A percentile compares a stretch with the other conserved stretches of the same genome.
Conservation (phyloP, 192 early-diverging fungal species). For the Neocallimastix lanati region DNA sequence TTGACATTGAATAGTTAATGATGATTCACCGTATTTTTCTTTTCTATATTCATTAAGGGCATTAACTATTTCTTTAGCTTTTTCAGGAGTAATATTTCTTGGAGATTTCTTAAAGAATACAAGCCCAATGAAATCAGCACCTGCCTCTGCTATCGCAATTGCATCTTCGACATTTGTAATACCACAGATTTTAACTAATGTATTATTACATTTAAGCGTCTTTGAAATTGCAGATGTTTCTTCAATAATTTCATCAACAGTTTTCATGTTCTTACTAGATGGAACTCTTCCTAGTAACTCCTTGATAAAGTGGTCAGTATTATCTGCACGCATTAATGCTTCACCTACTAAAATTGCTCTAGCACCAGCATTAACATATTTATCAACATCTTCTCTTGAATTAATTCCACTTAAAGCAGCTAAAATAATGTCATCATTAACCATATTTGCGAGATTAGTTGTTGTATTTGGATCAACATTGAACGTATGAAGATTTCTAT, state of each 20-base stretch:
- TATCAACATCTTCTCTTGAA: slow-evolving; percentile 58
- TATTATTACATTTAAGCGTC: background rate
- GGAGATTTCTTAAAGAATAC: slow-evolving; percentile 73
- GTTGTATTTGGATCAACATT: slow-evolving; percentile 83
- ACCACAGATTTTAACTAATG: slow-evolving; percentile 86
- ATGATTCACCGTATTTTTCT: background rate
- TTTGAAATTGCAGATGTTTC: slow-evolving; percentile 1
- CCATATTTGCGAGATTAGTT: slow-evolving; percentile 51
- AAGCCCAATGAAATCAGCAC: slow-evolving; percentile 83
- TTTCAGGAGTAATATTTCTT: slow-evolving; percentile 47
- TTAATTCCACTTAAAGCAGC: slow-evolving; percentile 85
- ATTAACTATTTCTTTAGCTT: slow-evolving; percentile 51
- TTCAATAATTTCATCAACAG: slow-evolving; percentile 4
- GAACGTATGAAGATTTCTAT: slow-evolving; percentile 93
- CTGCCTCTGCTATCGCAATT: slow-evolving; percentile 44
- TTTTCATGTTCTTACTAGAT: background rate
- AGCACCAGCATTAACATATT: slow-evolving; percentile 59
- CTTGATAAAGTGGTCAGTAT: slow-evolving; percentile 57
- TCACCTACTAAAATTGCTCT: slow-evolving; percentile 81
- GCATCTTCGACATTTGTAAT: slow-evolving; percentile 68
- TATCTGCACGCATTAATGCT: slow-evolving; percentile 69
- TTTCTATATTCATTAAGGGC: slow-evolving; percentile 19
- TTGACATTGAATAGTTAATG: slow-evolving; percentile 5
- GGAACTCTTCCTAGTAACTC: slow-evolving; percentile 30
- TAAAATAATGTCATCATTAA: slow-evolving; percentile 50